Evolutionary conservation across 345 rosid genomes (phyloP).

Genomic region (Citrus australasica): DNA sequence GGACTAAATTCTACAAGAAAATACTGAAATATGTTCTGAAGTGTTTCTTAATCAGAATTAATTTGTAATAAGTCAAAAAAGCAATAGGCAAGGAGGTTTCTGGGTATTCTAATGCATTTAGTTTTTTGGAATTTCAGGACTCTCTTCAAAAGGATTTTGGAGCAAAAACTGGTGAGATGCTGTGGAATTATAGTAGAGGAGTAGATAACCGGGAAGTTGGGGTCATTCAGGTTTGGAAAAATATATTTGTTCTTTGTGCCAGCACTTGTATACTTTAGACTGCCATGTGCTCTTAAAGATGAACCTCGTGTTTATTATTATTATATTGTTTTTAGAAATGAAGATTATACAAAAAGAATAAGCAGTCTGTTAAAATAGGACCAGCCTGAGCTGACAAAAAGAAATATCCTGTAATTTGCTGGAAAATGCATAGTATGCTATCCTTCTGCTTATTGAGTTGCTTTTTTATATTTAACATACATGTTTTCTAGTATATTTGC

Average conservation of each 20-base stretch:
- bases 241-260: not conserved
- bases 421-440: not conserved
- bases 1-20: not conserved
- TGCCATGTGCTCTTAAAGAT: not conserved
- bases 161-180: conserved; percentile 90
- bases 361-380: not conserved
- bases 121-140: conserved; percentile 44
- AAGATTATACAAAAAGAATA: not conserved
- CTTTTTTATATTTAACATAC: not conserved
- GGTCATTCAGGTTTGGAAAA: conserved; percentile 57
- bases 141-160: conserved; percentile 85
- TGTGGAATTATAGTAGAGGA: conserved; percentile 93
- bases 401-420: not conserved
- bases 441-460: not conserved
- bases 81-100: not conserved
- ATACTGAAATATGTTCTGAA: not conserved
- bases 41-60: not conserved
- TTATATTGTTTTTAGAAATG: not conserved
- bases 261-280: not conserved
- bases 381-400: not conserved
- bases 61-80: not conserved
- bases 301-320: not conserved
- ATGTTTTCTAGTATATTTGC: not conserved
- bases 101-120: not conserved
- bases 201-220: conserved; percentile 74